Conservation (phyloP, 805 yeast species). For the Candida endomychidarum region DNA sequence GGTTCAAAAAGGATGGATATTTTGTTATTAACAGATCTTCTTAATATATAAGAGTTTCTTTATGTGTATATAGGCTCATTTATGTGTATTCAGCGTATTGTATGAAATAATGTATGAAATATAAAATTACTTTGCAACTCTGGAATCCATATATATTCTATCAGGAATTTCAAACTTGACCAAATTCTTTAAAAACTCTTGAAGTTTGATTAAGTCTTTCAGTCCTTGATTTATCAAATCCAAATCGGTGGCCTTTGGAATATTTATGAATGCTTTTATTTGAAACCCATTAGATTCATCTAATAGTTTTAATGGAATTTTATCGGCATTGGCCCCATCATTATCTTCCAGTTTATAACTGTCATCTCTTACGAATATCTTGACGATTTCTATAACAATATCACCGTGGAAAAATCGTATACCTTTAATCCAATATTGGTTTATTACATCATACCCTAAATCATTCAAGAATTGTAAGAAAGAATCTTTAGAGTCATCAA, state of each 20-base stretch:
- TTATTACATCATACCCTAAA: conserved; percentile 68
- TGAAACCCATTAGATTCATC: conserved; percentile 59
- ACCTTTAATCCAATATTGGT: conserved; percentile 63
- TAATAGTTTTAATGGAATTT: conserved; percentile 35
- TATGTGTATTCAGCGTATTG: not conserved
- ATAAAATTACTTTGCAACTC: conserved; percentile 36
- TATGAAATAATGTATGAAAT: not conserved
- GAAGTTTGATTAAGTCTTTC: conserved; percentile 58
- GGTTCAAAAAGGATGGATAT: conserved; percentile 14
- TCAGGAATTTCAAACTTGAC: conserved; percentile 74
- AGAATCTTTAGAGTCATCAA: conserved; percentile 27
- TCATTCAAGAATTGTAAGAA: conserved; percentile 50
- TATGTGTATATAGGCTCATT: not conserved
- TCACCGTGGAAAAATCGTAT: conserved; percentile 60
- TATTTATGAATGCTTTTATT: conserved; percentile 67
- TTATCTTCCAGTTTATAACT: not conserved
- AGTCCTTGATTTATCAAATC: conserved; percentile 67
- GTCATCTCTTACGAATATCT: conserved; percentile 41
- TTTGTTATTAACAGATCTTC: conserved; percentile 9
- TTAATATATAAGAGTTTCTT: not conserved
- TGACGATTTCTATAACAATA: conserved; percentile 58
- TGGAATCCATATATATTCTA: conserved; percentile 76
- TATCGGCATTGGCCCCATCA: conserved; percentile 7
- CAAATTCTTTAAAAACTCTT: conserved; percentile 65
- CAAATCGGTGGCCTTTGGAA: conserved; percentile 70